Evolutionary conservation across 179 eudicot genomes (phyloP).

Genomic region (Silene noctiflora): DNA sequence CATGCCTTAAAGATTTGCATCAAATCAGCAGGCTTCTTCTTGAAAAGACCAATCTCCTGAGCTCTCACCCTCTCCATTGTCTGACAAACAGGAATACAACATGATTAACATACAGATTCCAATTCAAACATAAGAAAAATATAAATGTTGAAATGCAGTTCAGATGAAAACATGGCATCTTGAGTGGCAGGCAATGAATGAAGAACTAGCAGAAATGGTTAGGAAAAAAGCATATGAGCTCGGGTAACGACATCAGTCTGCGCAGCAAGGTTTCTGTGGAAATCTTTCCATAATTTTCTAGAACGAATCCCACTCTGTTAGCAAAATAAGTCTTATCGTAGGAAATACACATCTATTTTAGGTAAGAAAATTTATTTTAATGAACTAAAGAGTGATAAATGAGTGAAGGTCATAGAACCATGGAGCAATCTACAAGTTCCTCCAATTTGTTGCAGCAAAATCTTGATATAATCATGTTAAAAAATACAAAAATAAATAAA

Average conservation of each 20-base stretch:
- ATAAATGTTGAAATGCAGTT: background rate
- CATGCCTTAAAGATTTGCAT: constrained; percentile 92
- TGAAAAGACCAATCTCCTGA: constrained; percentile 80
- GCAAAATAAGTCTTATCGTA: background rate
- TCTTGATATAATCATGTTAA: background rate
- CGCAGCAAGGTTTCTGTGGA: background rate
- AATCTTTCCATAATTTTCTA: background rate
- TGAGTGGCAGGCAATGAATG: constrained; percentile 2
- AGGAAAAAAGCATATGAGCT: constrained; percentile 5
- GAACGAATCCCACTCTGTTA: background rate
- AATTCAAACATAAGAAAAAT: background rate
- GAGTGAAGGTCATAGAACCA: background rate
- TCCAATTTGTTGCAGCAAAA: background rate
- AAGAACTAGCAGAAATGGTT: background rate
- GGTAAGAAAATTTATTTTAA: background rate
- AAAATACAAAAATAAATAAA: background rate
- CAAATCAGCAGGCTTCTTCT: constrained; percentile 75
- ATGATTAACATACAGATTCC: background rate
- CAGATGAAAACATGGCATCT: background rate
- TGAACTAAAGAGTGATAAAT: background rate
- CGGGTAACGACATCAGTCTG: background rate
- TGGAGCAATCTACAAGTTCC: background rate
- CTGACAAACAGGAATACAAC: constrained; percentile 40
- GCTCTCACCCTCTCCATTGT: constrained; percentile 96
- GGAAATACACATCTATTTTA: background rate